Evolutionary conservation across 2,329 filamentous ascomycete species (phyloP).

Genomic region (Grosmannia penicillata): DNA sequence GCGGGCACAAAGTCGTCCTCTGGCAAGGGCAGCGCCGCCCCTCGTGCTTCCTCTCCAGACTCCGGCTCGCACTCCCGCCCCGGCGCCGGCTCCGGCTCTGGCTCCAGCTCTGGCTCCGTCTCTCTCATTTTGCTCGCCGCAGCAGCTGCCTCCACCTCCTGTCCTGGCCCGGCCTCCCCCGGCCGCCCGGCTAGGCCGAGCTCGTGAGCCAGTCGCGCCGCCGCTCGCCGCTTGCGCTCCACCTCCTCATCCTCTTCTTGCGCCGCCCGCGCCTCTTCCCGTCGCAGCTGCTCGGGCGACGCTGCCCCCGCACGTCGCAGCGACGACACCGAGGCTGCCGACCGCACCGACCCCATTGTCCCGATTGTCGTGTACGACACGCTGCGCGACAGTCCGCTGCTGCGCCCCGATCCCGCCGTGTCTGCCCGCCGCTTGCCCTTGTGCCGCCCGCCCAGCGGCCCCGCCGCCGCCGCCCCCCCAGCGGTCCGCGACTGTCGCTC

Average conservation of each 20-base stretch:
- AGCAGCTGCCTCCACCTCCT: slow-evolving; percentile 12
- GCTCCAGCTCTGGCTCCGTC: not conserved
- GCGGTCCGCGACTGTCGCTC: too few species aligned
- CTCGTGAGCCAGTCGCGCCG: slow-evolving; percentile 33
- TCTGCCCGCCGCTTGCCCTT: slow-evolving; percentile 11
- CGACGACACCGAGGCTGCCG: slow-evolving; percentile 24
- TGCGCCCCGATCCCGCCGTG: slow-evolving; percentile 5
- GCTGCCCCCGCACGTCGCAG: too few species aligned
- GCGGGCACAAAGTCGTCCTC: slow-evolving; percentile 36
- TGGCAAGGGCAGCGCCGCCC: not conserved
- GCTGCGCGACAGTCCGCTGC: slow-evolving; percentile 28
- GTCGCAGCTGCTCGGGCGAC: slow-evolving; percentile 35
- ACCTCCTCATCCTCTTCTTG: slow-evolving; percentile 38
- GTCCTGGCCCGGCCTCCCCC: too few species aligned
- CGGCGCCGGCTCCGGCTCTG: not conserved
- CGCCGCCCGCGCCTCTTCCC: slow-evolving; percentile 36
- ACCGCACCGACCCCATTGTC: slow-evolving; percentile 18
- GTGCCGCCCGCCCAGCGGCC: slow-evolving; percentile 35
- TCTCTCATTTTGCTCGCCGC: slow-evolving; percentile 3
- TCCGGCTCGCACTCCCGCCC: not conserved
- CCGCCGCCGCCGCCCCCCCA: slow-evolving; percentile 63
- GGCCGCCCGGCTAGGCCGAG: slow-evolving; percentile 28
- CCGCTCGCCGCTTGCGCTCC: slow-evolving; percentile 36
- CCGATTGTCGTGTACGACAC: slow-evolving; percentile 44
- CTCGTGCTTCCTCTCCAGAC: slow-evolving; percentile 10